Evolutionary conservation across 352 stramenopile genomes (phyloP).

Genomic region (Pythium pyrilobum): DNA sequence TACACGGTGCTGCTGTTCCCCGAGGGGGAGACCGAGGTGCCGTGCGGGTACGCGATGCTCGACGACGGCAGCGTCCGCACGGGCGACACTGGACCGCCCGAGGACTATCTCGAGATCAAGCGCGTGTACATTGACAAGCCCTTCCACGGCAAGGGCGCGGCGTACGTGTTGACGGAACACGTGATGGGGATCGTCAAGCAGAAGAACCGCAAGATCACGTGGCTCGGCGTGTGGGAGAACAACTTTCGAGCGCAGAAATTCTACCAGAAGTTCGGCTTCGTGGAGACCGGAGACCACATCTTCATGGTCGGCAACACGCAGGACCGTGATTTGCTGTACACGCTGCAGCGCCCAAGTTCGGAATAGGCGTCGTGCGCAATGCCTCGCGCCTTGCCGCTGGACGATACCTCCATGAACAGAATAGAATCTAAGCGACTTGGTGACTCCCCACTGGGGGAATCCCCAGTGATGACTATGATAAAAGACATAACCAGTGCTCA

Average conservation of each 20-base stretch:
- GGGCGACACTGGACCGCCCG: conserved; percentile 13
- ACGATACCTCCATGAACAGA: not conserved
- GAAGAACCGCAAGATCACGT: conserved; percentile 22
- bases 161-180: conserved; percentile 25
- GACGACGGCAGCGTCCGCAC: conserved; percentile 18
- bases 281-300: conserved; percentile 22
- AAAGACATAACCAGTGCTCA: no score
- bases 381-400: conserved; percentile 4
- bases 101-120: conserved; percentile 27
- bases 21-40: not conserved
- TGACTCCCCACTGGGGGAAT: no score
- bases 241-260: conserved; percentile 29
- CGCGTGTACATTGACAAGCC: conserved; percentile 26
- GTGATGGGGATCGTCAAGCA: conserved; percentile 19
- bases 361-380: not conserved
- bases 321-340: conserved; percentile 6
- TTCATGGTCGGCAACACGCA: conserved; percentile 17
- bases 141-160: conserved; percentile 23
- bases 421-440: no score
- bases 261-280: conserved; percentile 30
- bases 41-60: conserved; percentile 25
- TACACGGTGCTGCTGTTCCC: conserved; percentile 29
- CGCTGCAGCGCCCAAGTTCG: not conserved
- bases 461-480: no score
- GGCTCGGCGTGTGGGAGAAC: conserved; percentile 31